Percentiles rank a stretch among this genome's conserved stretches.
phyloP scores from a whole-genome alignment of 2,329 filamentous ascomycete genomes.

The Scedosporium apiospermum region DNA sequence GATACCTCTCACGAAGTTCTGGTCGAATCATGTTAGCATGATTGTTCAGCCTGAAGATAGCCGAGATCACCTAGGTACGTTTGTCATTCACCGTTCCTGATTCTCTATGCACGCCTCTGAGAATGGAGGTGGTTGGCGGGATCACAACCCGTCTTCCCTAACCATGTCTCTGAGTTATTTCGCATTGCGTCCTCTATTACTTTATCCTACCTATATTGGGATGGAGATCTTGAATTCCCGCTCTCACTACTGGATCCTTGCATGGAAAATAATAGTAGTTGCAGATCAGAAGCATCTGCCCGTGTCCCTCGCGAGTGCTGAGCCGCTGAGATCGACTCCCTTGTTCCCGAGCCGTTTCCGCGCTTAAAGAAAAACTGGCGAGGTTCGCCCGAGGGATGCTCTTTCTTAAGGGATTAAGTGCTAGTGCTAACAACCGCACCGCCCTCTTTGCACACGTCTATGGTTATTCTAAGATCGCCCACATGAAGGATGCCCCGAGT shows the following conservation, averaged over 20 bases:
- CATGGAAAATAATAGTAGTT: neutral
- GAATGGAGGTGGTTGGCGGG: neutral
- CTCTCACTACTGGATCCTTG: neutral
- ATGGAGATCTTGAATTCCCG: neutral
- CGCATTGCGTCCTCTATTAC: neutral
- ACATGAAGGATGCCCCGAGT: too few species aligned
- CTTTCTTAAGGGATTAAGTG: neutral
- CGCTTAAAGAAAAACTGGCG: neutral
- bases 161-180: neutral
- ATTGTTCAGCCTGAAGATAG: constrained; percentile 6
- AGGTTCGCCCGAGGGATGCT: neutral
- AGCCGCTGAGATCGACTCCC: neutral
- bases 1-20: neutral
- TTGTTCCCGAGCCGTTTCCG: neutral
- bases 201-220: neutral
- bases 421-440: too few species aligned
- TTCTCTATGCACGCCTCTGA: neutral
- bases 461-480: too few species aligned
- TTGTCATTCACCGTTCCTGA: neutral
- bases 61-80: constrained; percentile 8
- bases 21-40: constrained; percentile 4
- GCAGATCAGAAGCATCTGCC: neutral
- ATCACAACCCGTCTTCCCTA: neutral
- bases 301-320: neutral
- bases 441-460: too few species aligned